phyloP scores from a whole-genome alignment of 768 basidiomycete species.

The Daedalea quercina region DNA sequence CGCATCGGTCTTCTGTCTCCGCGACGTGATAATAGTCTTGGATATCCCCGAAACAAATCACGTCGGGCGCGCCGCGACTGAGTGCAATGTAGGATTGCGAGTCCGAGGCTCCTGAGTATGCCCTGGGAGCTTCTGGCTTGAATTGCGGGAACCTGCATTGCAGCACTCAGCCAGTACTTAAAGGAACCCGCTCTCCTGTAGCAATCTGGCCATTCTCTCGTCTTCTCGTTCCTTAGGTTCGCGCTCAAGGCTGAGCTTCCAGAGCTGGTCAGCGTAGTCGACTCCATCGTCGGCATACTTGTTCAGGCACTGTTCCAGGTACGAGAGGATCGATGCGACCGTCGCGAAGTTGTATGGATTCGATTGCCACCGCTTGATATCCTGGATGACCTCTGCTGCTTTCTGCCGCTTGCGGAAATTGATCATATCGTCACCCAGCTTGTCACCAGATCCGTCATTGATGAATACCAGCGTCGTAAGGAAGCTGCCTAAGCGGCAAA shows the following conservation, averaged over 20 bases:
- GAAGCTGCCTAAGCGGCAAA: constrained; percentile 78
- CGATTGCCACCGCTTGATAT: constrained; percentile 95
- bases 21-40: too few relatives aligned
- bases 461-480: constrained; percentile 96
- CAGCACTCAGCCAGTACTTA: not conserved
- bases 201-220: constrained; percentile 88
- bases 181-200: constrained; percentile 80
- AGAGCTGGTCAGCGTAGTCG: constrained; percentile 72
- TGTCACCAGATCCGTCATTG: constrained; percentile 92
- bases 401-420: constrained; percentile 96
- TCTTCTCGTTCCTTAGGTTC: constrained; percentile 95
- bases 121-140: too few relatives aligned
- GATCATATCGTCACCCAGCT: constrained; percentile 68
- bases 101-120: too few relatives aligned
- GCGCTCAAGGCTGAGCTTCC: constrained; percentile 77
- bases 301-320: constrained; percentile 73
- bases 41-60: too few relatives aligned
- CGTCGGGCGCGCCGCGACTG: too few relatives aligned
- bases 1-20: too few relatives aligned
- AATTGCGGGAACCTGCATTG: too few relatives aligned
- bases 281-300: constrained; percentile 61
- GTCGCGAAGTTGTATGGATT: constrained; percentile 80
- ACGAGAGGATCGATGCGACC: constrained; percentile 60
- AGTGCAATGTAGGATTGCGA: too few relatives aligned
- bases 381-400: constrained; percentile 93